Evolutionary conservation across 805 yeast genomes (phyloP), one percentile per base, ranked within the genome.

Genomic region (Pichia membranifaciens): DNA sequence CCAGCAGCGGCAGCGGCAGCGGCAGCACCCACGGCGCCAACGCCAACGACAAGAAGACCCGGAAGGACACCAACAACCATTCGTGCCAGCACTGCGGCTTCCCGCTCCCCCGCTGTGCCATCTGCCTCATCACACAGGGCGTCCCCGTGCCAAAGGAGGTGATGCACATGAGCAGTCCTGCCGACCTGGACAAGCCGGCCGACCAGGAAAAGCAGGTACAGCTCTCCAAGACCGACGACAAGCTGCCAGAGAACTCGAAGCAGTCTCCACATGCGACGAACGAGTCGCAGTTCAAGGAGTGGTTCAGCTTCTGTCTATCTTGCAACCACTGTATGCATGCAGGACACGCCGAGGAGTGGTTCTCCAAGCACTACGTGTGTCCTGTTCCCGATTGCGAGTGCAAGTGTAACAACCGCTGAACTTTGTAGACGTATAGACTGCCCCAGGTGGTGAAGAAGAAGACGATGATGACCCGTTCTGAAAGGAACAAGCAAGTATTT

Each of bases 271-370:
- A n/a, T n/a, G n/a, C n/a, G n/a, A n/a, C n/a, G n/a, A 65, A 70
- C 21, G 75, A 70, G 49, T 65, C 69, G 17, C 66, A 68, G 50
- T 78, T 85, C 61, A 76, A 80, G 50, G 84, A 84, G 52, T 88
- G 96, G 96, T 89, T 91, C 55, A 87, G 93, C 55, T 88, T 88
- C 66, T 91, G 99, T 59, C 67, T 91, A 53, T 78, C 82, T 31
- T 91, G 99, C 61, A 87, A 85, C 60, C 99, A 91, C 58, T 96
- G 96, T 1, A 82, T 82, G 78, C 99, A 91, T 67, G 89, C 96
- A 0, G 89, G 85, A 4, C 99, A 91, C 62, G 97, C 97, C 0
- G 89, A 87, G 53, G 95, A 90, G 58, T 91, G 99, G 99, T 91
- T 91, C 62, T 76, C 83, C 22, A 83, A 82, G 61, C 96, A 90